Conservation (phyloP, 2,329 filamentous ascomycete genomes). For the Helotiales sp. region DNA sequence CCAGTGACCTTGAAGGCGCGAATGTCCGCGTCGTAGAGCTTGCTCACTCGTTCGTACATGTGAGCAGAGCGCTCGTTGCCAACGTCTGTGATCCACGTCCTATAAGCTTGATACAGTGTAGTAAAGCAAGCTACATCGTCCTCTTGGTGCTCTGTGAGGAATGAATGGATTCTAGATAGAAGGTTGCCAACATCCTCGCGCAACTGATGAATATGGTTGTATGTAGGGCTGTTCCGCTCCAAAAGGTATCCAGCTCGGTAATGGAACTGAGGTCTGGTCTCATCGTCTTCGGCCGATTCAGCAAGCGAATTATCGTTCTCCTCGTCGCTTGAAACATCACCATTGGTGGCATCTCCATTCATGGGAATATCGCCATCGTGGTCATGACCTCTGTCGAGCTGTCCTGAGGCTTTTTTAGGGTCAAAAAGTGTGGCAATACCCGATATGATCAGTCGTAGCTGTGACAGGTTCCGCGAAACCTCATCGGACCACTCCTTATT, state of each 20-base stretch:
- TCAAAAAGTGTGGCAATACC: conserved; percentile 91
- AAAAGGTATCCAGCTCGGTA: conserved; percentile 89
- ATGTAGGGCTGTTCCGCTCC: conserved; percentile 61
- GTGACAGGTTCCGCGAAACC: conserved; percentile 83
- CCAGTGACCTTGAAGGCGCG: conserved; percentile 94
- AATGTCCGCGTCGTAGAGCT: conserved; percentile 83
- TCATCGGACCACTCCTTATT: conserved; percentile 99
- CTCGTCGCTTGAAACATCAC: conserved; percentile 52
- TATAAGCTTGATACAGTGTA: conserved; percentile 85
- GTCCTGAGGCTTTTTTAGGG: conserved; percentile 66
- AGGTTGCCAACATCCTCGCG: conserved; percentile 79
- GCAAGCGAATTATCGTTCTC: conserved; percentile 57
- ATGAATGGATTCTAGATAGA: conserved; percentile 80
- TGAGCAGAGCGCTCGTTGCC: conserved; percentile 95
- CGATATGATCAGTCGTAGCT: conserved; percentile 85
- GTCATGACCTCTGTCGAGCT: conserved; percentile 45
- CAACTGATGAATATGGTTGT: conserved; percentile 75
- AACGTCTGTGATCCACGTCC: conserved; percentile 96
- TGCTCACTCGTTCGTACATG: conserved; percentile 81
- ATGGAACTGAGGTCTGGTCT: conserved; percentile 80
- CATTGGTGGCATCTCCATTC: conserved; percentile 46
- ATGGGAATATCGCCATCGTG: conserved; percentile 46
- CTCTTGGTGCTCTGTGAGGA: conserved; percentile 80
- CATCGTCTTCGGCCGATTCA: conserved; percentile 73
- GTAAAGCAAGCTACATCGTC: conserved; percentile 97